Conservation (phyloP, 1,284 basidiomycete genomes). For the Marasmius tenuissimus region DNA sequence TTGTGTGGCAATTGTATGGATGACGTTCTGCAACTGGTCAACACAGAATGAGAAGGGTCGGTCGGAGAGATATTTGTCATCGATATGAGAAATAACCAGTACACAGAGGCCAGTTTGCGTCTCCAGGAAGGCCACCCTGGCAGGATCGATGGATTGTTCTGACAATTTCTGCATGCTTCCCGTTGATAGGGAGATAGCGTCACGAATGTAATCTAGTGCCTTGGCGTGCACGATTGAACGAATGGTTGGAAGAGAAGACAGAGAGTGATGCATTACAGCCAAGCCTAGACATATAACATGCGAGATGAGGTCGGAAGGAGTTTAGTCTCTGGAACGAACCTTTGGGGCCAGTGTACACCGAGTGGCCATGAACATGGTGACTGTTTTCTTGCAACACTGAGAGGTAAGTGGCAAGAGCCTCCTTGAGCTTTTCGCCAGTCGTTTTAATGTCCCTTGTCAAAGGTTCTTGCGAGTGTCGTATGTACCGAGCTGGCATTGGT, state of each 20-base stretch:
- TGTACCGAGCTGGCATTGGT: not conserved
- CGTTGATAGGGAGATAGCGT: not conserved
- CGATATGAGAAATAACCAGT: conserved; percentile 26
- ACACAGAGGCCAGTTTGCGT: conserved; percentile 36
- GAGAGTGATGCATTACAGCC: not conserved
- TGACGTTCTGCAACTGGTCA: not conserved
- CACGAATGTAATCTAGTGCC: not conserved
- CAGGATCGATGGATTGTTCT: not conserved
- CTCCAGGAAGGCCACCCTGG: conserved; percentile 36
- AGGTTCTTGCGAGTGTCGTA: not conserved
- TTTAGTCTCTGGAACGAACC: not conserved
- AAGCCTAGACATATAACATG: not conserved
- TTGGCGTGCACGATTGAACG: not conserved
- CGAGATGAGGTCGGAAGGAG: not conserved
- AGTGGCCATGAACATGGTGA: not conserved
- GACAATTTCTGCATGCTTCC: not conserved
- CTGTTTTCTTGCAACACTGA: not conserved
- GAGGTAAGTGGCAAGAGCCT: not conserved
- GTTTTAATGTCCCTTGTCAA: not conserved
- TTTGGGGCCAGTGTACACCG: not conserved
- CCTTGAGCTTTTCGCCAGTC: not conserved
- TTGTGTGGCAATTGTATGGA: conserved; percentile 2
- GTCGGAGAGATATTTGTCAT: not conserved
- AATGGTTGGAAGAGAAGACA: not conserved
- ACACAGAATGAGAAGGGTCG: not conserved